Evolutionary conservation across 441 rosid genomes (phyloP), one percentile per base, ranked within the genome.

Genomic region (Aleurites moluccanus): DNA sequence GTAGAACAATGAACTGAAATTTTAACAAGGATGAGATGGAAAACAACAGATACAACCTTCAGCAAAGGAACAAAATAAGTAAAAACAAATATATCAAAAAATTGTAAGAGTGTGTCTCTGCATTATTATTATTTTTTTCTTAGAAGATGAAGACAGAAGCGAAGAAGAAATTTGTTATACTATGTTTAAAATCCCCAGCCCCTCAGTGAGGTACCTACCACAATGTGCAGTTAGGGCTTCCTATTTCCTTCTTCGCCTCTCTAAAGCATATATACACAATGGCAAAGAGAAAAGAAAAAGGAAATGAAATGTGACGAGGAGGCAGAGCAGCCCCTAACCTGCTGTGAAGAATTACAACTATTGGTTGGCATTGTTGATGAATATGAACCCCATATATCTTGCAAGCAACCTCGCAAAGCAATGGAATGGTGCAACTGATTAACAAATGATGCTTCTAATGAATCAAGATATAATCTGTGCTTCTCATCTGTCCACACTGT

Each of bases 401-500:
- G 77, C 45, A 64, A 64, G 18, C 75, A 20, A 60, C 79, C 81
- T n/a, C 47, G 80, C 69, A 72, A 75, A 28, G 82, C 84, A 75
- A 77, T 78, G 5, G 88, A 83, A 50, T 80, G 75, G 65, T 83
- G 84, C 85, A 94, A 76, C 72, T 92, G 91, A 78, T 79, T 80
- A 47, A 92, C 86, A 77, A 94, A 92, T 18, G 97, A 87, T 72
- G 82, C 85, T 85, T 94, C 97, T 63, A 94, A 64, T 23, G 81
- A 81, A 74, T 80, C 77, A 67, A 92, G 88, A 80, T 90, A 92
- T 5, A 78, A 73, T 49, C 77, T 80, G 81, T 92, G 97, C 82
- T 83, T 92, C 89, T 92, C 94, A 79, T 92, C 80, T 38, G 97
- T 94, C 98, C 98, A 94, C 55, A 38, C 86, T 53, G 35, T 66